These are phyloP conservation scores for Cardamine occulta DNA, from an alignment of 345 rosid species.

Conservation along the genomic window DNA sequence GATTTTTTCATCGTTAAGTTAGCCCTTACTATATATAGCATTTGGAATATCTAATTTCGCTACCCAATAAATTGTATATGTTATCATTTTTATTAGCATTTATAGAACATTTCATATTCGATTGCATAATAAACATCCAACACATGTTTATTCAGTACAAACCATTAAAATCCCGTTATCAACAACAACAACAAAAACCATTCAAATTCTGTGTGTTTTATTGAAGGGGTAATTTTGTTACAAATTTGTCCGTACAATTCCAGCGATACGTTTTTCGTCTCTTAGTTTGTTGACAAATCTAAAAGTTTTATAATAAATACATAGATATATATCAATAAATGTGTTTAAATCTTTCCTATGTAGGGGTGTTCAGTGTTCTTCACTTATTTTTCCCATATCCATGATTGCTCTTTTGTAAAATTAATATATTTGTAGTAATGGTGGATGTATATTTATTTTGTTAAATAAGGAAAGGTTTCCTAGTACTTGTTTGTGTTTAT, in stretches of 20 bases:
- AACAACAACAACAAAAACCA: too few species aligned
- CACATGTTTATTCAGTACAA: neutral
- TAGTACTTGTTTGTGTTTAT: conserved; percentile 20
- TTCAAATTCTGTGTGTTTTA: neutral
- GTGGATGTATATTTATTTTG: conserved; percentile 20
- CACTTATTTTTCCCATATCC: neutral
- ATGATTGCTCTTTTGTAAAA: conserved; percentile 20
- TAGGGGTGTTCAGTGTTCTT: neutral
- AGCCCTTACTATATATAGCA: neutral
- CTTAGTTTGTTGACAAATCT: neutral
- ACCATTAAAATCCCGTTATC: neutral
- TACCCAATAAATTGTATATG: neutral
- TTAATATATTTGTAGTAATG: conserved; percentile 4
- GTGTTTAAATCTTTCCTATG: neutral
- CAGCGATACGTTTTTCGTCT: neutral
- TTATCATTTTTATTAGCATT: neutral
- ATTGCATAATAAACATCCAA: neutral
- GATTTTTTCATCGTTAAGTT: neutral
- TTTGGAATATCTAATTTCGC: neutral
- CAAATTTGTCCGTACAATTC: neutral
- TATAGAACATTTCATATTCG: neutral
- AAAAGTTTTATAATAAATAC: neutral
- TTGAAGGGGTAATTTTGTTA: neutral
- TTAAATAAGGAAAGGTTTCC: conserved; percentile 22
- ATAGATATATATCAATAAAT: neutral